Percentiles rank a stretch among this genome's conserved stretches.
These are phyloP conservation scores for Fomitopsis pulvina DNA, from an alignment of 768 basidiomycete genomes.

Conservation along the genomic window DNA sequence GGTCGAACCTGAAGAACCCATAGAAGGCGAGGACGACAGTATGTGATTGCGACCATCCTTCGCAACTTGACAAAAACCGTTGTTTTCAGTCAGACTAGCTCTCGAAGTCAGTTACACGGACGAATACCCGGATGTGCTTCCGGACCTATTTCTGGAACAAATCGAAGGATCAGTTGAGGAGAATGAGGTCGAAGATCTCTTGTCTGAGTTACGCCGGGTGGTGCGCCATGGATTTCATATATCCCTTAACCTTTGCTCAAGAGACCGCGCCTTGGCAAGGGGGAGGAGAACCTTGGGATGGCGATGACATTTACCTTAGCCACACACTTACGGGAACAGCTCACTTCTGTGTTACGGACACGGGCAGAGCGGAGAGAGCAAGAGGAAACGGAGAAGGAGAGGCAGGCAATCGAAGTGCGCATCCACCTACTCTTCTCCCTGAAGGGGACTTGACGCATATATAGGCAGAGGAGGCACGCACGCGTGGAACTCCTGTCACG, in stretches of 20 bases:
- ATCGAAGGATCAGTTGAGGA: slow-evolving; percentile 58
- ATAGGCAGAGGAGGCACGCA: slow-evolving; percentile 83
- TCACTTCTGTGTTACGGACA: slow-evolving; percentile 54
- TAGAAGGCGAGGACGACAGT: slow-evolving; percentile 57
- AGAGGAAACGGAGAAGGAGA: slow-evolving; percentile 69
- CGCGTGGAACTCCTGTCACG: slow-evolving; percentile 90
- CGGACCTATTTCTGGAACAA: slow-evolving; percentile 59
- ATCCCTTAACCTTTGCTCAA: neutral
- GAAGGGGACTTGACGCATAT: neutral
- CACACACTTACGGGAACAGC: slow-evolving; percentile 73
- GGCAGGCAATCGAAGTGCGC: slow-evolving; percentile 66
- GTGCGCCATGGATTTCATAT: slow-evolving; percentile 30
- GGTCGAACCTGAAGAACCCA: slow-evolving; percentile 78
- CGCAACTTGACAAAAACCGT: slow-evolving; percentile 10
- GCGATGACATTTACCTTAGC: slow-evolving; percentile 97
- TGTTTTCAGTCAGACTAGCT: slow-evolving; percentile 57
- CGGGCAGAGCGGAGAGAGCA: slow-evolving; percentile 50
- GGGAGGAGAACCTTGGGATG: slow-evolving; percentile 86
- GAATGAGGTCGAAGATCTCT: slow-evolving; percentile 44
- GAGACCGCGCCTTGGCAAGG: slow-evolving; percentile 36
- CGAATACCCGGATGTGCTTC: slow-evolving; percentile 79
- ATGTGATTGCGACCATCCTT: slow-evolving; percentile 21
- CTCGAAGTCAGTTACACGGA: slow-evolving; percentile 74
- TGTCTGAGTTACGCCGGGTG: slow-evolving; percentile 50
- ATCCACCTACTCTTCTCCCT: neutral